Percentiles rank a stretch among this genome's conserved stretches.
These are phyloP conservation scores for Kickxella alabastrina DNA, from an alignment of 192 early-diverging fungal genomes.

Conservation along the genomic window DNA sequence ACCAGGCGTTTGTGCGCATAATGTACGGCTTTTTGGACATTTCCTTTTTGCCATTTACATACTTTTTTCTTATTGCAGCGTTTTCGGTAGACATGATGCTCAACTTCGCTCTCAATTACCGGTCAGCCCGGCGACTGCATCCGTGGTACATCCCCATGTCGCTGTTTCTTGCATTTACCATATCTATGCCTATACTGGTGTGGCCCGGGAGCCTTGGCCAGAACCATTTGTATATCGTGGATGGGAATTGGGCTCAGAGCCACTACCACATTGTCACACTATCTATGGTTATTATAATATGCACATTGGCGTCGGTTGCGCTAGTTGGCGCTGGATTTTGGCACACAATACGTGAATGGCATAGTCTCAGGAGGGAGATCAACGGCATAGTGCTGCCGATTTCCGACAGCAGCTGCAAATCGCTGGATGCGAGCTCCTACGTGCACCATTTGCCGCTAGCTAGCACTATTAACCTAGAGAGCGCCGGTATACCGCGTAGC, in stretches of 20 bases:
- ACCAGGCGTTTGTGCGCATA: slow-evolving; percentile 42
- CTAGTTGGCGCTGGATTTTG: slow-evolving; percentile 50
- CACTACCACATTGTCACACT: slow-evolving; percentile 52
- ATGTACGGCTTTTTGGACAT: slow-evolving; percentile 53
- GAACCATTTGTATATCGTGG: slow-evolving; percentile 49
- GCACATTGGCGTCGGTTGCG: slow-evolving; percentile 42
- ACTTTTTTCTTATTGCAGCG: slow-evolving; percentile 52
- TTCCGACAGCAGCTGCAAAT: slow-evolving; percentile 24
- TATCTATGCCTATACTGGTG: slow-evolving; percentile 45
- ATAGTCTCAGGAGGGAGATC: slow-evolving; percentile 41
- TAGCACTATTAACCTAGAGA: neutral
- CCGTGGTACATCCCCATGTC: slow-evolving; percentile 42
- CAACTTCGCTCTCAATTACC: slow-evolving; percentile 49
- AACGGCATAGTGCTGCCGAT: slow-evolving; percentile 48
- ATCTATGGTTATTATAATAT: slow-evolving; percentile 46
- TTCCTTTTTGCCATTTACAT: slow-evolving; percentile 47
- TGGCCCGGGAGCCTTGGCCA: slow-evolving; percentile 41
- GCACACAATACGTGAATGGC: slow-evolving; percentile 52
- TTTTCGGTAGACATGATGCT: slow-evolving; percentile 50
- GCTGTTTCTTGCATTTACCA: slow-evolving; percentile 19
- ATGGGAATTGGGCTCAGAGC: slow-evolving; percentile 37
- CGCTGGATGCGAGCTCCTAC: slow-evolving; percentile 9
- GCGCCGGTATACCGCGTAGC: slow-evolving; percentile 18
- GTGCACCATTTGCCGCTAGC: neutral
- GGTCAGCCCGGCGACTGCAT: slow-evolving; percentile 38